Evolutionary conservation across 306 rosid genomes (phyloP).

Genomic region (Oxytropis ochrocephala): DNA sequence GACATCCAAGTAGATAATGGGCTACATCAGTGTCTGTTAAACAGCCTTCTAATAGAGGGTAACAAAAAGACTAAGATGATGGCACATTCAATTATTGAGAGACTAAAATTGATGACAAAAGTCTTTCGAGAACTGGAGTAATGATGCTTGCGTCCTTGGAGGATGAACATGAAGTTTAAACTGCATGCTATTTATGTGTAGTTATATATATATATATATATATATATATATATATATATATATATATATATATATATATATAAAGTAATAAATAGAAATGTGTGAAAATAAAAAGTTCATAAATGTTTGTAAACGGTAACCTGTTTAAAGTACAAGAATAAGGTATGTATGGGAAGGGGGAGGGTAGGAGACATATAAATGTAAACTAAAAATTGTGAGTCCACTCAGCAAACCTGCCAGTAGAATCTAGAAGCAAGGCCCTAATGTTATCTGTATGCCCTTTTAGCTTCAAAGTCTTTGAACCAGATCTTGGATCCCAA

Average conservation of each 20-base stretch:
- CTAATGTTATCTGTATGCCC: slow-evolving; percentile 96
- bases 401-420: slow-evolving; percentile 70
- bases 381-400: background rate
- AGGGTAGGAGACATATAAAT: background rate
- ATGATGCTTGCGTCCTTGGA: background rate
- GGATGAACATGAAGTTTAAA: background rate
- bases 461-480: slow-evolving; percentile 86
- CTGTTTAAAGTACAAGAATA: slow-evolving; percentile 6
- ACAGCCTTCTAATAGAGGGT: background rate
- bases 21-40: no score
- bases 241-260: no score
- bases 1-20: no score
- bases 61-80: background rate
- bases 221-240: no score
- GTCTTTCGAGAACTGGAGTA: background rate
- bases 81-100: background rate
- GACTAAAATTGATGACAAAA: background rate
- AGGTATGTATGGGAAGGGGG: background rate
- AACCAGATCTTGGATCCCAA: slow-evolving; percentile 97
- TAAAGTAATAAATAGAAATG: no score
- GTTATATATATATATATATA: no score
- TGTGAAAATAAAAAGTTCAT: slow-evolving; percentile 8
- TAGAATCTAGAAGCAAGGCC: slow-evolving; percentile 85
- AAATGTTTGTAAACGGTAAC: slow-evolving; percentile 4
- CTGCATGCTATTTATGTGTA: background rate